phyloP scores from a whole-genome alignment of 2,329 filamentous ascomycete genomes.

The Fusarium sp. region DNA sequence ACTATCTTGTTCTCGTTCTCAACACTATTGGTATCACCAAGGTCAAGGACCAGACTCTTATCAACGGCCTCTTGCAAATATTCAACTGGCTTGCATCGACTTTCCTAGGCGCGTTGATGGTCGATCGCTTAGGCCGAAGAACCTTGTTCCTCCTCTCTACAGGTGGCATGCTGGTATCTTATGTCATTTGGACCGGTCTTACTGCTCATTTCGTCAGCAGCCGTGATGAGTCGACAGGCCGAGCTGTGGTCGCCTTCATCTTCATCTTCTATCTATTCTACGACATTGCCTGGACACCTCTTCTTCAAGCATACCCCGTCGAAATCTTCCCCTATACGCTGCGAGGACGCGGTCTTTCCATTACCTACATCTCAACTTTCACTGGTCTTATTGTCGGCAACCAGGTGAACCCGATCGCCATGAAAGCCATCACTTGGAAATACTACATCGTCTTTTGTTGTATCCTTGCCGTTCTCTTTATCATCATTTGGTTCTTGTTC shows the following conservation, averaged over 20 bases:
- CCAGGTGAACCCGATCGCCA: conserved; percentile 55
- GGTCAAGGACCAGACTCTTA: conserved; percentile 50
- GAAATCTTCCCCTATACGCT: conserved; percentile 45
- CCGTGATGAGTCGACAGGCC: conserved; percentile 35
- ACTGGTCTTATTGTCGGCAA: conserved; percentile 50
- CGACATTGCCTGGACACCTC: conserved; percentile 50
- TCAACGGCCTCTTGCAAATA: conserved; percentile 49
- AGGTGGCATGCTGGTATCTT: conserved; percentile 50
- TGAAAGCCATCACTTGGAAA: conserved; percentile 53
- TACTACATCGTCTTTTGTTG: conserved; percentile 56
- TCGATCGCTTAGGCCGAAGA: conserved; percentile 55
- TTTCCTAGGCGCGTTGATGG: conserved; percentile 52
- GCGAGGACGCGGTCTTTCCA: conserved; percentile 34
- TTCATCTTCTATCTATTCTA: conserved; percentile 56
- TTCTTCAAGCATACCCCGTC: conserved; percentile 47
- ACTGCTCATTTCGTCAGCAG: conserved; percentile 29
- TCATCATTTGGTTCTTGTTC: conserved; percentile 53
- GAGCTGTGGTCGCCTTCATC: conserved; percentile 51
- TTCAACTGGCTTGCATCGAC: conserved; percentile 54
- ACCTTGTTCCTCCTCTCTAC: conserved; percentile 54
- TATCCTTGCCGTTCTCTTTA: conserved; percentile 49
- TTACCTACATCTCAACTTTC: conserved; percentile 35
- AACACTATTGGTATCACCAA: conserved; percentile 53
- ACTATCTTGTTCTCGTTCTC: conserved; percentile 54
- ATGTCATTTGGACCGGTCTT: conserved; percentile 51